Evolutionary conservation across 441 rosid species (phyloP), one percentile per base, ranked within the genome.

Genomic region (Pelargonium australe): DNA sequence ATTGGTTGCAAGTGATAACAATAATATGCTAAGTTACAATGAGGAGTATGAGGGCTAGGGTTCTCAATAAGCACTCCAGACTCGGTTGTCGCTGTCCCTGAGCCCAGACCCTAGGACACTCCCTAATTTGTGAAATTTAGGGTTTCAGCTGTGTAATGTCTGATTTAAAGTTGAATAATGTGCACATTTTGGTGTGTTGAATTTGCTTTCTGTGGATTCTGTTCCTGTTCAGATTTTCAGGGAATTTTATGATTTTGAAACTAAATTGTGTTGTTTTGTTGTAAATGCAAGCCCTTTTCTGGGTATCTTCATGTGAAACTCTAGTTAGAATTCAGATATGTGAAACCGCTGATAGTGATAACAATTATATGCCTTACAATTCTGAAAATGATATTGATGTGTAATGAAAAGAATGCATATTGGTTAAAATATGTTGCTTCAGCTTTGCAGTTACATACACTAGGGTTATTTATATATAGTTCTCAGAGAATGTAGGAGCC

Each of bases 101-200:
- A 94, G 78, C 89, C 96, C 6, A 94, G 84, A 79, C 96, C 98
- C 19, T 94, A 95, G 97, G 98, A 94, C 71, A 91, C 76, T 67
- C 96, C 95, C 10, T 94, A 88, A 88, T 7, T 4, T 2, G 1
- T 1, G 8, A 3, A n/a, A 1, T 8, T 47, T 47, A 12, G 53
- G 53, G n/a, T 47, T 47, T 10, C 1, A 14, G 4, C 1, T 2
- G 12, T 14, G 25, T 49, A 12, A 12, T 49, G 55, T 14, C 55
- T 49, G 55, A 14, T 49, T 11, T 12, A 11, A 2, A 14, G 13
- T 49, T 49, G 16, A 49, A 49, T 49, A 49, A 49, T 49, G 55
- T 12, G 16, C 55, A 49, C 55, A 12, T 11, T 49, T 49, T 49
- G 55, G 55, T 12, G 4, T 14, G 2, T 47, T 1, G 14, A 47